These are phyloP conservation scores for Penicillium cosmopolitanum DNA, from an alignment of 495 filamentous ascomycete genomes.

Conservation along the genomic window DNA sequence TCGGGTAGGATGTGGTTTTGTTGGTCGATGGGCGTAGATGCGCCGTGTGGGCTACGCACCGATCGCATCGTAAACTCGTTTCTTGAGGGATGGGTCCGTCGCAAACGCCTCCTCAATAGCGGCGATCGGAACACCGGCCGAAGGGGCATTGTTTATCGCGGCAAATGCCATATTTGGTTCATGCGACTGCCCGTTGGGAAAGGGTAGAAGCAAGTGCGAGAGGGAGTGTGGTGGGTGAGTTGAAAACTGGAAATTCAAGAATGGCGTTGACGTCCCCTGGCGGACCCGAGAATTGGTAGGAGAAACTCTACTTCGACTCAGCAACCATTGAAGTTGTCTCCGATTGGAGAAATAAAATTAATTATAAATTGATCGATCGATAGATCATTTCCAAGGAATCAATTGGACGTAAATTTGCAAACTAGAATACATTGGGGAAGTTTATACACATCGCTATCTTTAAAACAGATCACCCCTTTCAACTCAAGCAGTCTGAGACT, in stretches of 20 bases:
- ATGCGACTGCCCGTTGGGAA: conserved; percentile 20
- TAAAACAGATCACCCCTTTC: conserved; percentile 8
- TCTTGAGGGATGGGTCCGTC: conserved; percentile 46
- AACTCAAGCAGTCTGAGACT: conserved; percentile 15
- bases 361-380: neutral
- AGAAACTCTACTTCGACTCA: no score
- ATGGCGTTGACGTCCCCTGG: conserved; percentile 4
- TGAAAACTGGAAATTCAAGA: conserved; percentile 17
- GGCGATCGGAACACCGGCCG: conserved; percentile 28
- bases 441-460: conserved; percentile 43
- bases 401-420: conserved; percentile 35
- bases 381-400: conserved; percentile 14
- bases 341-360: no score
- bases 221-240: conserved; percentile 14
- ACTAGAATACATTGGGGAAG: conserved; percentile 42
- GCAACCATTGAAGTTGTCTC: no score
- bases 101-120: conserved; percentile 52
- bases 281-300: conserved; percentile 8
- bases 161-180: conserved; percentile 46
- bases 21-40: conserved; percentile 18
- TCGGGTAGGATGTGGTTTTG: neutral
- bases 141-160: conserved; percentile 40
- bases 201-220: conserved; percentile 17
- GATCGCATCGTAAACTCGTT: conserved; percentile 55
- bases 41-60: conserved; percentile 36